Percentiles rank a stretch among this genome's conserved stretches.
Conservation (phyloP, 345 rosid species). For the Citrus inodora region DNA sequence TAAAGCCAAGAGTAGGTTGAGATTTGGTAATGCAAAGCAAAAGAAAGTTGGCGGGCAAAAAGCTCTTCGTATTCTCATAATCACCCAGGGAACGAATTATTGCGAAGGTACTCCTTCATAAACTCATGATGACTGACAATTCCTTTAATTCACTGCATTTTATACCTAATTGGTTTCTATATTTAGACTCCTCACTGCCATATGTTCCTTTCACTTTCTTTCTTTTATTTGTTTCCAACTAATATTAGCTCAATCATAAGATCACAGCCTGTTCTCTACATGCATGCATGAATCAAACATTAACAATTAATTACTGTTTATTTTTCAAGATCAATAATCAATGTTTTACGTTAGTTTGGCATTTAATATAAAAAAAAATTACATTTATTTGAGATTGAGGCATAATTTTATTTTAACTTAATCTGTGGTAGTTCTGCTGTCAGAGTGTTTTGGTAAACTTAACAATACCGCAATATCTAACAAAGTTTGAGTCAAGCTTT, state of each 20-base stretch:
- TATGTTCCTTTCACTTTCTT: neutral
- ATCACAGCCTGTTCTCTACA: neutral
- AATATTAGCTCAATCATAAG: neutral
- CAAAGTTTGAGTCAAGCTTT: too few relatives aligned
- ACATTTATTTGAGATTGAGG: too few relatives aligned
- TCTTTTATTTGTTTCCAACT: neutral
- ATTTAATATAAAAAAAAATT: too few relatives aligned
- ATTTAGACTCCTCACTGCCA: neutral
- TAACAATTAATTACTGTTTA: too few relatives aligned
- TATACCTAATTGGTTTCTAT: neutral
- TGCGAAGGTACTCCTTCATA: neutral
- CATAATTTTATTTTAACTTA: too few relatives aligned
- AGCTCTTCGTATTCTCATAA: neutral
- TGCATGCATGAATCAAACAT: neutral
- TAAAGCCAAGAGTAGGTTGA: neutral
- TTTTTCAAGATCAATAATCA: too few relatives aligned
- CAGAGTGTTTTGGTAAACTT: too few relatives aligned
- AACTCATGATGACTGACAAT: neutral
- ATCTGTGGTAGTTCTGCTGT: too few relatives aligned
- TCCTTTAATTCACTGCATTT: neutral
- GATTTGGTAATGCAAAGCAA: neutral
- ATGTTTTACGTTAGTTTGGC: too few relatives aligned
- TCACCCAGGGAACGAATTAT: neutral
- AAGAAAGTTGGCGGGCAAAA: constrained; percentile 1
- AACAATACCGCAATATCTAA: too few relatives aligned